Conservation (phyloP, 768 basidiomycete species). For the Kockovaella imperatae region DNA sequence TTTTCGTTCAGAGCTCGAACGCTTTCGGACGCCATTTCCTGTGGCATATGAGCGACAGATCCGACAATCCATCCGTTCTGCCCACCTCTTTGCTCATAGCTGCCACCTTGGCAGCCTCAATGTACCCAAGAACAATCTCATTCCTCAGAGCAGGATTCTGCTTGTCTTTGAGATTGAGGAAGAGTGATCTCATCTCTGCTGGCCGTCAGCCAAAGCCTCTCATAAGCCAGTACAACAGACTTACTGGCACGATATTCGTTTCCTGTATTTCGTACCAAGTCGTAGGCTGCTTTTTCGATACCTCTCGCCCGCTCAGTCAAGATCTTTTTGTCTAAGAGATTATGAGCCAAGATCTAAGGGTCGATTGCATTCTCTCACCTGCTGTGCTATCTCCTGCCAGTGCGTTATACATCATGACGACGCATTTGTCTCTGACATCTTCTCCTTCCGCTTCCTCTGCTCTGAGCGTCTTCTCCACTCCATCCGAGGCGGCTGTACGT, state of each 20-base stretch:
- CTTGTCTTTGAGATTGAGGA: conserved; percentile 91
- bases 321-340: conserved; percentile 56
- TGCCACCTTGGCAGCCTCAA: conserved; percentile 61
- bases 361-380: conserved; percentile 58
- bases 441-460: conserved; percentile 50
- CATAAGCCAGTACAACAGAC: conserved; percentile 5
- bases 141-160: conserved; percentile 79
- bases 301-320: conserved; percentile 60
- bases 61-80: background rate
- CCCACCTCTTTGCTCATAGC: conserved; percentile 73
- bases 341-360: background rate
- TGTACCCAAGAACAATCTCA: conserved; percentile 73
- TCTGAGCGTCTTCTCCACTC: conserved; percentile 46
- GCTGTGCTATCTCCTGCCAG: conserved; percentile 76
- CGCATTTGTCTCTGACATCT: conserved; percentile 73
- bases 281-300: conserved; percentile 62
- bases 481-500: conserved; percentile 66
- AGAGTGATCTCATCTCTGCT: conserved; percentile 75
- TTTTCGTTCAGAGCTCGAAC: conserved; percentile 73
- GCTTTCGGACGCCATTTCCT: conserved; percentile 97
- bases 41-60: conserved; percentile 1
- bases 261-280: conserved; percentile 25
- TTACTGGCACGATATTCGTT: conserved; percentile 43
- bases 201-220: conserved; percentile 40
- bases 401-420: conserved; percentile 84